Evolutionary conservation across 225 moss, liverwort and hornwort species (phyloP), one percentile per base, ranked within the genome.

Genomic region (Asterella californica): DNA sequence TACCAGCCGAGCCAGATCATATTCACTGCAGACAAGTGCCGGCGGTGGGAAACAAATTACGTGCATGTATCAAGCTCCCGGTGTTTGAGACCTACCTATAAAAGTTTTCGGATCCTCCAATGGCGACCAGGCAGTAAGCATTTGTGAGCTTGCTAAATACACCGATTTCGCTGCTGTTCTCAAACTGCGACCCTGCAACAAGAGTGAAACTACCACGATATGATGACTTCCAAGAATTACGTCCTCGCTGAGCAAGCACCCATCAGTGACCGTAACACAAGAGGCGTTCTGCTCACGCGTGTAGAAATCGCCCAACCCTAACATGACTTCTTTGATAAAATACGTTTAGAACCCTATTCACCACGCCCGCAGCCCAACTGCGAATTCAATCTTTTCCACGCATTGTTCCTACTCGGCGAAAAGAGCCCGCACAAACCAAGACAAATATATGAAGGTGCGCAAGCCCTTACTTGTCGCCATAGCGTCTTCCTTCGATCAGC

Each of bases 101-200:
- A 34, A 99, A 95, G 32, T 99, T 99, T 82, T 95, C 95, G 30
- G 97, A 92, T 64, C 97, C 97, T 37, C 97, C 97, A 33, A 99
- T 92, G 38, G 95, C 95, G 48, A 99, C 95, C 18, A 99, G 78
- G 81, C 97, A 99, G 24, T 95, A 99, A 0, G 91, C 91, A 79
- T 99, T 99, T 18, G 95, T 99, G 9, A 99, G 89, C 82, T 92
- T 99, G 0, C 95, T 90, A n/a, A 95, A 99, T 37, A 93, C 97
- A 47, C 97, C 97, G 62, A 99, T 90, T 72, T 99, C 97, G 77
- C 90, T 93, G 79, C 92, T 99, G 64, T 99, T 99, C 84, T 99
- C 97, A 54, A 99, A 99, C 85, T 95, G 97, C 27, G 91, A 86
- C 82, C 97, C 90, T 90, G 86, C 21, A 63, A 19, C 67, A 52